phyloP scores from a whole-genome alignment of 108 stramenopile species.

The Bacterosira constricta region DNA sequence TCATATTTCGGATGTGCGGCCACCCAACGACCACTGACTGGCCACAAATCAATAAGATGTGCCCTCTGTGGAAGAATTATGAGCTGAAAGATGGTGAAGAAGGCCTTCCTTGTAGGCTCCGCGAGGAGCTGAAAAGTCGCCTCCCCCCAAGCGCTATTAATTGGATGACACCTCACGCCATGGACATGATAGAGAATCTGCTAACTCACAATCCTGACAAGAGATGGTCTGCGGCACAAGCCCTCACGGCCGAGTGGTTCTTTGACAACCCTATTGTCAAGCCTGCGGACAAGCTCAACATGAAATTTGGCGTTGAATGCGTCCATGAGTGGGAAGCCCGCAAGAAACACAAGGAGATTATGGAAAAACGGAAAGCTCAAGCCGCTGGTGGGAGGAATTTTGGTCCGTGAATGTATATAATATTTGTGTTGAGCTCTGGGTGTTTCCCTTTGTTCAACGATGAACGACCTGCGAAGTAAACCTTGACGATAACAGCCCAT shows the following conservation, averaged over 20 bases:
- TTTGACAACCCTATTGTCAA: conserved; percentile 85
- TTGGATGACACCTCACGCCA: conserved; percentile 91
- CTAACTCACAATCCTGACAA: conserved; percentile 74
- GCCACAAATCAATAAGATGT: conserved; percentile 73
- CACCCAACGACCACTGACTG: conserved; percentile 76
- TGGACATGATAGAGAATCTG: conserved; percentile 76
- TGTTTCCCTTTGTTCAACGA: no score
- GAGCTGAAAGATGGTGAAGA: conserved; percentile 58
- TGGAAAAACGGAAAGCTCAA: conserved; percentile 37
- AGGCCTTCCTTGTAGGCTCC: conserved; percentile 63
- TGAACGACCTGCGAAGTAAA: no score
- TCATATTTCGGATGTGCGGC: conserved; percentile 81
- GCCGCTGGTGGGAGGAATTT: no score
- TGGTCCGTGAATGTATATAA: no score
- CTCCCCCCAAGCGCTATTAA: conserved; percentile 56
- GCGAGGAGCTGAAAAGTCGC: conserved; percentile 59
- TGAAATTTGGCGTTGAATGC: conserved; percentile 81
- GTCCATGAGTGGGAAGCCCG: conserved; percentile 85
- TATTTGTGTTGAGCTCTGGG: no score
- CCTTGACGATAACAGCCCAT: no score
- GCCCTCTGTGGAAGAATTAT: conserved; percentile 79
- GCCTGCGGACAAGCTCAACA: conserved; percentile 71
- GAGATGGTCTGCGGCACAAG: conserved; percentile 82
- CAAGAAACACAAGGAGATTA: conserved; percentile 76
- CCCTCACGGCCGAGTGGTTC: conserved; percentile 85